Evolutionary conservation across 176 grass and related monocot genomes (phyloP).

Genomic region (Lolium perenne): DNA sequence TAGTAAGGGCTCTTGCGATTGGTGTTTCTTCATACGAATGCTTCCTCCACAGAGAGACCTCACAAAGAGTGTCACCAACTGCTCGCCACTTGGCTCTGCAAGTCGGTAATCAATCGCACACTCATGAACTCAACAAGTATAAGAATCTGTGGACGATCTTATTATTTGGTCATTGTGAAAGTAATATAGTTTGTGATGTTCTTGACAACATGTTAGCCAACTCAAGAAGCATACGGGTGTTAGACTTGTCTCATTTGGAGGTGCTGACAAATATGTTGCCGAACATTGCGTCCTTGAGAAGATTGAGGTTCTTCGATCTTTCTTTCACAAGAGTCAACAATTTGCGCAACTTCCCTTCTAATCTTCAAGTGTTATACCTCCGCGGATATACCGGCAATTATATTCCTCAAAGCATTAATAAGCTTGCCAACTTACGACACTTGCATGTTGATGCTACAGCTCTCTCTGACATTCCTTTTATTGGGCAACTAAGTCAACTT

Average conservation of each 20-base stretch:
- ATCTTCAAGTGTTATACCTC: neutral
- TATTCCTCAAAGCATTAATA: conserved; percentile 42
- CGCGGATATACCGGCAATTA: neutral
- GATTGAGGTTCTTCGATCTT: neutral
- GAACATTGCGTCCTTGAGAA: neutral
- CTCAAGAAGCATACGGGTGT: conserved; percentile 3
- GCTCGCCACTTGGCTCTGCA: conserved; percentile 2
- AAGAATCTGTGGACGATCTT: conserved; percentile 7
- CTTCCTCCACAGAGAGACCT: neutral
- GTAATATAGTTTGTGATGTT: neutral
- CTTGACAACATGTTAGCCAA: neutral
- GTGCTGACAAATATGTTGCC: neutral
- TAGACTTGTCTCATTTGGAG: conserved; percentile 7
- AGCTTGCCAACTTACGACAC: conserved; percentile 35
- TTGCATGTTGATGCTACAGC: conserved; percentile 23
- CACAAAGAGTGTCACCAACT: neutral
- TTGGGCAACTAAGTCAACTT: conserved; percentile 48
- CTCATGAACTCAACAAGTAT: neutral
- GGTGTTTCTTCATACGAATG: conserved; percentile 17
- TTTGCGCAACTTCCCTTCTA: neutral
- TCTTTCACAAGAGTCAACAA: conserved; percentile 1
- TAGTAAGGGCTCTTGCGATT: neutral
- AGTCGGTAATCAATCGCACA: neutral
- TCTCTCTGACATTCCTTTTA: conserved; percentile 20
- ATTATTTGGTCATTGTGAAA: conserved; percentile 4